Evolutionary conservation across 2,329 filamentous ascomycete species (phyloP).

Genomic region (Trichoderma cornu-damae): DNA sequence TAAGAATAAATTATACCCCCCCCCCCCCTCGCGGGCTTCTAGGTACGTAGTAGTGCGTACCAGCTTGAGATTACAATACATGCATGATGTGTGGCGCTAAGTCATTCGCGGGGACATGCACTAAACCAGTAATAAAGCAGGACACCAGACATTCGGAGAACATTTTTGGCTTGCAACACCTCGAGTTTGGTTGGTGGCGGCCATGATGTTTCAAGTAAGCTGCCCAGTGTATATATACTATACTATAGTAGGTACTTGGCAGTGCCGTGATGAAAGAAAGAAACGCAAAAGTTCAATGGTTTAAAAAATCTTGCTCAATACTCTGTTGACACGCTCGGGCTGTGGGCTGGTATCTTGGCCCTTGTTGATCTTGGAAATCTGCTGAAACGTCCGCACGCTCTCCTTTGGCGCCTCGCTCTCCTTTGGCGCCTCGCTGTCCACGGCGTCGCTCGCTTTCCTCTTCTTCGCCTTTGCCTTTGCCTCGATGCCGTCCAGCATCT

Average conservation of each 20-base stretch:
- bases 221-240: neutral
- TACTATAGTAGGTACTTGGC: neutral
- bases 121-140: conserved; percentile 10
- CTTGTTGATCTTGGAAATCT: conserved; percentile 56
- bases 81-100: neutral
- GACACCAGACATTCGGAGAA: neutral
- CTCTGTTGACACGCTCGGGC: conserved; percentile 53
- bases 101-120: conserved; percentile 17
- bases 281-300: neutral
- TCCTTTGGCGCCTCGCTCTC: conserved; percentile 23
- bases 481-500: conserved; percentile 72
- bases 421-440: conserved; percentile 21
- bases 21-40: too few relatives aligned
- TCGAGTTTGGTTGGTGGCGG: neutral
- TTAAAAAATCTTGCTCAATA: conserved; percentile 61
- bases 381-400: conserved; percentile 54
- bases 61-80: too few relatives aligned
- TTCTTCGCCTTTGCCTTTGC: conserved; percentile 43
- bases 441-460: conserved; percentile 30
- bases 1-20: too few relatives aligned
- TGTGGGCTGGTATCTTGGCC: conserved; percentile 41
- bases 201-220: too few relatives aligned
- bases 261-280: neutral
- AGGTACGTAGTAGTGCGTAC: too few relatives aligned
- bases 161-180: neutral